These are phyloP conservation scores for Coemansia sp. DNA, from an alignment of 192 early-diverging fungal species.

Conservation along the genomic window DNA sequence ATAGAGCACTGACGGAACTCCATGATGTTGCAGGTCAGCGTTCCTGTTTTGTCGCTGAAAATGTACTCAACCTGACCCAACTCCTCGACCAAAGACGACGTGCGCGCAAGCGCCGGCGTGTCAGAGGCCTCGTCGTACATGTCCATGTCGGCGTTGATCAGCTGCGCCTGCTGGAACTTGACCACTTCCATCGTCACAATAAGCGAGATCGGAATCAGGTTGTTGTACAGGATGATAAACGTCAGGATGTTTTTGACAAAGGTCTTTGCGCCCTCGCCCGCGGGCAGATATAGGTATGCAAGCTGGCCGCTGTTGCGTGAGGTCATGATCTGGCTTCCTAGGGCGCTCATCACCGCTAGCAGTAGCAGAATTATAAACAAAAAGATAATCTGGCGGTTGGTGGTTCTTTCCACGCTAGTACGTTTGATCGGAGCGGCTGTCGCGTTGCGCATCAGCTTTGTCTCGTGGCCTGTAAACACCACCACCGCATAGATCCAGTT, in stretches of 20 bases:
- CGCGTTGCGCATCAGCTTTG: slow-evolving; percentile 96
- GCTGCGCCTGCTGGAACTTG: slow-evolving; percentile 84
- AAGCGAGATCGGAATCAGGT: slow-evolving; percentile 96
- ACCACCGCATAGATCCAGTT: slow-evolving; percentile 92
- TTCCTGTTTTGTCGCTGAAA: slow-evolving; percentile 95
- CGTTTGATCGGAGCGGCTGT: slow-evolving; percentile 89
- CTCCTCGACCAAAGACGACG: slow-evolving; percentile 93
- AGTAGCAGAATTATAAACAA: slow-evolving; percentile 83
- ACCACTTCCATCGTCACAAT: slow-evolving; percentile 99
- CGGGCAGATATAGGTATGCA: slow-evolving; percentile 48
- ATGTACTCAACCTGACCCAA: slow-evolving; percentile 97
- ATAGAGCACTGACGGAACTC: slow-evolving; percentile 88
- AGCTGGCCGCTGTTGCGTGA: slow-evolving; percentile 49
- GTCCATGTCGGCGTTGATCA: slow-evolving; percentile 93
- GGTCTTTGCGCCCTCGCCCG: slow-evolving; percentile 55
- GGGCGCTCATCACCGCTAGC: slow-evolving; percentile 83
- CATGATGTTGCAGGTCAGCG: slow-evolving; percentile 87
- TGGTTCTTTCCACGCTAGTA: slow-evolving; percentile 85
- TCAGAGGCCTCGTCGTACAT: slow-evolving; percentile 94
- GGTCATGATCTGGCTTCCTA: slow-evolving; percentile 73
- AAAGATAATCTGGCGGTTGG: slow-evolving; percentile 92
- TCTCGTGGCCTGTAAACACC: slow-evolving; percentile 96
- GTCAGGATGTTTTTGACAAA: slow-evolving; percentile 91
- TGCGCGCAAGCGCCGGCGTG: slow-evolving; percentile 89
- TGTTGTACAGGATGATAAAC: slow-evolving; percentile 98